Evolutionary conservation across 345 rosid genomes (phyloP).

Genomic region (Firmiana major): DNA sequence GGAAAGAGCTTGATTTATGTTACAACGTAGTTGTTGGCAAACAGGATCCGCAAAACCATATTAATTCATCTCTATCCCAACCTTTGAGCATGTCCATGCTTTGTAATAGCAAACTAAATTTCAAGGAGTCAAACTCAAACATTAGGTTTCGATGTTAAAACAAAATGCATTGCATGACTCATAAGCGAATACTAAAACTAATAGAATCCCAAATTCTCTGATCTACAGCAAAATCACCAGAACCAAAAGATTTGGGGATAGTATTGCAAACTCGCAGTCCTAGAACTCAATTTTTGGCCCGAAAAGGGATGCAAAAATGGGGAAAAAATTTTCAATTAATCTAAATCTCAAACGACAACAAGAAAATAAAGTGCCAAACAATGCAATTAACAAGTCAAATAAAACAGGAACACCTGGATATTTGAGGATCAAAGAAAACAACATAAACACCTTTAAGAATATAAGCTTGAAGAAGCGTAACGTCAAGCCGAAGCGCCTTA

Average conservation of each 20-base stretch:
- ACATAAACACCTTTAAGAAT: constrained; percentile 74
- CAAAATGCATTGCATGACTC: background rate
- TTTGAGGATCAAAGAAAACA: background rate
- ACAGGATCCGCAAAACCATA: background rate
- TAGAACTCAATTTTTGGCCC: background rate
- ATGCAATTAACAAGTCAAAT: constrained; percentile 3
- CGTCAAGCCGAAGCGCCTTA: constrained; percentile 71
- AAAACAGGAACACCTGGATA: background rate
- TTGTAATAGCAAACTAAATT: background rate
- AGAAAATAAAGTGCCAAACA: background rate
- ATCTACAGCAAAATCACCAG: background rate
- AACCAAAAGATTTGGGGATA: background rate
- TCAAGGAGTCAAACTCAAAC: background rate
- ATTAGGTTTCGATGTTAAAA: background rate
- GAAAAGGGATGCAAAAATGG: background rate
- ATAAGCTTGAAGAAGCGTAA: constrained; percentile 73
- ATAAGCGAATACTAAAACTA: background rate
- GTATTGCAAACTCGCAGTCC: background rate
- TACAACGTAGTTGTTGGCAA: background rate
- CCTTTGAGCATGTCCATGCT: background rate
- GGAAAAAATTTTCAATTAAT: background rate
- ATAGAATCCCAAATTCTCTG: background rate
- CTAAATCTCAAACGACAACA: background rate
- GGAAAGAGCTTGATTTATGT: background rate
- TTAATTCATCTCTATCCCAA: background rate